These are phyloP conservation scores for Fraxinus excelsior DNA, from an alignment of 257 asterid species.

Conservation along the genomic window DNA sequence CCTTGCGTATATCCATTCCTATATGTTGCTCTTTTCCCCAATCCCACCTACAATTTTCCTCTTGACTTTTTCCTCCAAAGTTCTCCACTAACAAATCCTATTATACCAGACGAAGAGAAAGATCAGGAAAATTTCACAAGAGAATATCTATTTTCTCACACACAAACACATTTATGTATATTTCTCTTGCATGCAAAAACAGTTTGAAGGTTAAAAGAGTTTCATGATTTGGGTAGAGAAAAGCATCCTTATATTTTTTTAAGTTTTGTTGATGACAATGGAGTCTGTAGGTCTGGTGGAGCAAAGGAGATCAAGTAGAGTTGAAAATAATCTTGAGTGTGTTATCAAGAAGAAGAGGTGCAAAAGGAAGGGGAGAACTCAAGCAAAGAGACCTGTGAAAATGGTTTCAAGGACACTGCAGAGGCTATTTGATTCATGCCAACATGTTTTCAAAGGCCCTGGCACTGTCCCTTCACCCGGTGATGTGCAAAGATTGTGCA, in stretches of 20 bases:
- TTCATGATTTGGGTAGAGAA: no score
- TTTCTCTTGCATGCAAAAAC: not conserved
- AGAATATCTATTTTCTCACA: not conserved
- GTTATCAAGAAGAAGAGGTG: conserved; percentile 38
- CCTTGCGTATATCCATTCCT: not conserved
- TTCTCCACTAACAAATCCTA: not conserved
- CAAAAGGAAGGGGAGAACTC: conserved; percentile 34
- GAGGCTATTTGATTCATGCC: conserved; percentile 52
- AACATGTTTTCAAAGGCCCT: conserved; percentile 54
- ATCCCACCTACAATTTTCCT: conserved; percentile 23
- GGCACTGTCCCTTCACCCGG: conserved; percentile 48
- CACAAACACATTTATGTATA: not conserved
- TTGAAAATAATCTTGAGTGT: conserved; percentile 33
- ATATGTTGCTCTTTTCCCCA: conserved; percentile 13
- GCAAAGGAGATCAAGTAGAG: conserved; percentile 24
- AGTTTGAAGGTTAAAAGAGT: conserved; percentile 1
- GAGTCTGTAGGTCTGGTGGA: conserved; percentile 42
- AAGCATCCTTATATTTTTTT: no score
- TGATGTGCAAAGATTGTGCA: conserved; percentile 49
- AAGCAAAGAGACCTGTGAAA: conserved; percentile 25
- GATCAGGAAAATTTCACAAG: conserved; percentile 13
- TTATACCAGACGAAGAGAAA: not conserved
- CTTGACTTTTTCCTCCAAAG: conserved; percentile 4
- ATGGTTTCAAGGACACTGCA: conserved; percentile 41
- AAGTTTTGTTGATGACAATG: conserved; percentile 20